Percentiles rank a stretch among this genome's conserved stretches.
Evolutionary conservation across 331 rosid species (phyloP).

Genomic region (Phaseolus coccineus): DNA sequence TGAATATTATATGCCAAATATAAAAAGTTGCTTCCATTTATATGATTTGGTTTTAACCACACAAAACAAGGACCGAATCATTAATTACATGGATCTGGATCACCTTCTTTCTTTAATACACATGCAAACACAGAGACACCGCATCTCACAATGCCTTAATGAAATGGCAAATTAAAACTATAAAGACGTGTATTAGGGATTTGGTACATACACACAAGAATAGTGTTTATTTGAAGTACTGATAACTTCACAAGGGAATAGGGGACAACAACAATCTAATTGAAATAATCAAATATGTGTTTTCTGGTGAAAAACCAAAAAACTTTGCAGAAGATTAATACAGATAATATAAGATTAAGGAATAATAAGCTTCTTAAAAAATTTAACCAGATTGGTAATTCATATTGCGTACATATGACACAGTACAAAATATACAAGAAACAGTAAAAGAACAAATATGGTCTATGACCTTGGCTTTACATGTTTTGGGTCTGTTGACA

Average conservation of each 20-base stretch:
- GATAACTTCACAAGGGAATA: neutral
- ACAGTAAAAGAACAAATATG: neutral
- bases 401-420: neutral
- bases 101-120: neutral
- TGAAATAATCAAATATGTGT: neutral
- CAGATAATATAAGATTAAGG: neutral
- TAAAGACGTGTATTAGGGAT: neutral
- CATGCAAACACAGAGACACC: neutral
- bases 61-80: neutral
- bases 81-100: constrained; percentile 1
- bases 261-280: neutral
- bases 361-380: constrained; percentile 22
- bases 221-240: neutral
- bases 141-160: constrained; percentile 1
- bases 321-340: neutral
- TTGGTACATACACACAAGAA: constrained; percentile 14
- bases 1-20: neutral
- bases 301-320: neutral
- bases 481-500: neutral
- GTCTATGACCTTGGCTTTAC: neutral
- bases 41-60: neutral
- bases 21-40: neutral
- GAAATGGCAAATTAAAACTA: constrained; percentile 1
- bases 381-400: neutral
- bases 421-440: neutral